Conservation (phyloP, 2,329 filamentous ascomycete species). For the Pseudocercospora vitis region DNA sequence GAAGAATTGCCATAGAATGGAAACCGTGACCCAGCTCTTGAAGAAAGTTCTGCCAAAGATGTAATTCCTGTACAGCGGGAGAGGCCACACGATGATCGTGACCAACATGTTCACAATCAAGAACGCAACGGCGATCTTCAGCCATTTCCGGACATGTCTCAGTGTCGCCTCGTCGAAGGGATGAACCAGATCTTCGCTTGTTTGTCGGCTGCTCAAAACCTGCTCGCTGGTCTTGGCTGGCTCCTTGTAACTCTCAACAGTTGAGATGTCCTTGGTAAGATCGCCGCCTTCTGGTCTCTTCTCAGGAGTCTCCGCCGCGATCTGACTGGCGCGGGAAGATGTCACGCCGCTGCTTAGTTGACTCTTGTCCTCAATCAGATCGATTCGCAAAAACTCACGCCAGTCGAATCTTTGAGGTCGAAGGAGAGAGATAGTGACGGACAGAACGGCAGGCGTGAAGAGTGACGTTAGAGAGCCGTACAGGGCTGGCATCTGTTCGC, state of each 20-base stretch:
- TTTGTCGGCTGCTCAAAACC: background rate
- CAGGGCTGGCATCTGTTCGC: slow-evolving; percentile 43
- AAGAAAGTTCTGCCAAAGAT: slow-evolving; percentile 52
- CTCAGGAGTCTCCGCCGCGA: background rate
- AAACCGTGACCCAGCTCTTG: slow-evolving; percentile 46
- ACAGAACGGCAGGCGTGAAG: slow-evolving; percentile 50
- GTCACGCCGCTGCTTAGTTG: slow-evolving; percentile 3
- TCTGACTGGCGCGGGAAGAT: slow-evolving; percentile 1
- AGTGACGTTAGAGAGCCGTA: slow-evolving; percentile 49
- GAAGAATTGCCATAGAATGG: slow-evolving; percentile 51
- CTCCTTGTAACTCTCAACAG: background rate
- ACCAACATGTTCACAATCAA: slow-evolving; percentile 47
- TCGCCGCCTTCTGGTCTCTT: background rate
- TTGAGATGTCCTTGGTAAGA: too few species aligned
- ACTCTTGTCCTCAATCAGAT: slow-evolving; percentile 45
- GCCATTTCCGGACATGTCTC: slow-evolving; percentile 21
- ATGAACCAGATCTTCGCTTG: slow-evolving; percentile 39
- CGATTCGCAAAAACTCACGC: slow-evolving; percentile 49
- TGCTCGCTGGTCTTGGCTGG: too few species aligned
- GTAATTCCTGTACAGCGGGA: slow-evolving; percentile 53
- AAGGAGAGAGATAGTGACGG: slow-evolving; percentile 44
- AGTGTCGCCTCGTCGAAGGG: slow-evolving; percentile 41
- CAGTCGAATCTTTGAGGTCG: slow-evolving; percentile 42
- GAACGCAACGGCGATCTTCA: slow-evolving; percentile 40
- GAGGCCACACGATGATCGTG: slow-evolving; percentile 52